Percentiles rank a stretch among this genome's conserved stretches.
These are phyloP conservation scores for Colletotrichum cereale DNA, from an alignment of 2,329 filamentous ascomycete species.

Conservation along the genomic window DNA sequence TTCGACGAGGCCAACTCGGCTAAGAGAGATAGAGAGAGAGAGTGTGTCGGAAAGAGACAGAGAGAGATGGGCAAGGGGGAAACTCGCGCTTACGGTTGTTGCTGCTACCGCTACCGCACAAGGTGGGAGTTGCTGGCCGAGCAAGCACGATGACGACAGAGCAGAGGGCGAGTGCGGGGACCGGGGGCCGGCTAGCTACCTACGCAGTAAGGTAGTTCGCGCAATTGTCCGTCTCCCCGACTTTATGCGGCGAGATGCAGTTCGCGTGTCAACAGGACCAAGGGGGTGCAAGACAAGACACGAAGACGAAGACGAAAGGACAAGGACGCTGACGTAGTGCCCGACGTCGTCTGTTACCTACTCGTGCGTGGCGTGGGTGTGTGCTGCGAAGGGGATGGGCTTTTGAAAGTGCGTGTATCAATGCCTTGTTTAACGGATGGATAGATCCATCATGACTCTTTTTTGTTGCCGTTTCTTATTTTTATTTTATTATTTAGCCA, in stretches of 20 bases:
- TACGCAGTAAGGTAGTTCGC: too few species aligned
- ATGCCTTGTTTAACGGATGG: constrained; percentile 25
- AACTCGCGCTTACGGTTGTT: constrained; percentile 17
- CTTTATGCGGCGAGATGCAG: constrained; percentile 9
- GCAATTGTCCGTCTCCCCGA: constrained; percentile 6
- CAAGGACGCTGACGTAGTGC: constrained; percentile 18
- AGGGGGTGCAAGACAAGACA: background rate
- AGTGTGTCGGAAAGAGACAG: background rate
- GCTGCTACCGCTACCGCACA: constrained; percentile 19
- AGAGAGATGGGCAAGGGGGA: background rate
- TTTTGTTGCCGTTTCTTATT: constrained; percentile 35
- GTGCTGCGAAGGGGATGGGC: too few species aligned
- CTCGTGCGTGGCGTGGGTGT: background rate
- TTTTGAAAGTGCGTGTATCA: constrained; percentile 24
- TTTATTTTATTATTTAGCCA: too few species aligned
- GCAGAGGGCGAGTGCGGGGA: constrained; percentile 26
- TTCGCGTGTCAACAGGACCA: constrained; percentile 6
- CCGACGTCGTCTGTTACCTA: background rate
- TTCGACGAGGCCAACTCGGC: constrained; percentile 33
- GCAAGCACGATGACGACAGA: constrained; percentile 41
- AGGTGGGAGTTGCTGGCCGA: background rate
- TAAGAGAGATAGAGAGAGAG: background rate
- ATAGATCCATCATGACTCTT: constrained; percentile 42
- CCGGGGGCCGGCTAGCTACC: constrained; percentile 17
- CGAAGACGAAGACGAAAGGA: background rate